Conservation (phyloP, 1,284 basidiomycete species). For the Ustilago trichophora region DNA sequence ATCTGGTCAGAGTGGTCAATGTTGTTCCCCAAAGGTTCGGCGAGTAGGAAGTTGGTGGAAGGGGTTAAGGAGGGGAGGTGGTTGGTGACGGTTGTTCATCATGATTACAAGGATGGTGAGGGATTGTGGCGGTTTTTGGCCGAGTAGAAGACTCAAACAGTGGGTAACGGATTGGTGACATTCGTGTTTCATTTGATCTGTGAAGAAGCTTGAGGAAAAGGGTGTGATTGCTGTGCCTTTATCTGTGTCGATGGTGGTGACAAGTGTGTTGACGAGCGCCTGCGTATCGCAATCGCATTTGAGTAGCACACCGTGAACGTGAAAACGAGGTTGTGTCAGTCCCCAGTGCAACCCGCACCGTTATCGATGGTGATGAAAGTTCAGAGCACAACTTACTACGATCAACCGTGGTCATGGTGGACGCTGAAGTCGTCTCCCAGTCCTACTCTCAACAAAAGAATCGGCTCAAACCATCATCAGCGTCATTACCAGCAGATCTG, state of each 20-base stretch:
- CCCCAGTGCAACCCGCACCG: no score
- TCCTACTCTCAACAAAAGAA: no score
- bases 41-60: conserved; percentile 79
- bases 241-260: conserved; percentile 14
- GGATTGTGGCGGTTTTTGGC: conserved; percentile 75
- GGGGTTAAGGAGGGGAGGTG: conserved; percentile 78
- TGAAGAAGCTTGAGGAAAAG: no score
- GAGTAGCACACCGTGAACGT: no score
- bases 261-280: conserved; percentile 1
- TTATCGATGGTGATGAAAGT: no score
- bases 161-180: no score
- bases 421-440: conserved; percentile 21
- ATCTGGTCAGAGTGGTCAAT: conserved; percentile 96
- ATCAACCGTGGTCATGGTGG: conserved; percentile 8
- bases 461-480: no score
- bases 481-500: no score
- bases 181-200: no score
- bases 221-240: background rate
- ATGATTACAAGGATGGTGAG: conserved; percentile 85
- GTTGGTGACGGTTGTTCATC: conserved; percentile 92
- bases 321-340: no score
- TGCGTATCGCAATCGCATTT: background rate
- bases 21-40: conserved; percentile 80
- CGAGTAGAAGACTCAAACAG: conserved; percentile 5
- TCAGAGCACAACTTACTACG: background rate